Evolutionary conservation across 2,329 filamentous ascomycete species (phyloP).

Genomic region (Aurifilum marmelostoma): DNA sequence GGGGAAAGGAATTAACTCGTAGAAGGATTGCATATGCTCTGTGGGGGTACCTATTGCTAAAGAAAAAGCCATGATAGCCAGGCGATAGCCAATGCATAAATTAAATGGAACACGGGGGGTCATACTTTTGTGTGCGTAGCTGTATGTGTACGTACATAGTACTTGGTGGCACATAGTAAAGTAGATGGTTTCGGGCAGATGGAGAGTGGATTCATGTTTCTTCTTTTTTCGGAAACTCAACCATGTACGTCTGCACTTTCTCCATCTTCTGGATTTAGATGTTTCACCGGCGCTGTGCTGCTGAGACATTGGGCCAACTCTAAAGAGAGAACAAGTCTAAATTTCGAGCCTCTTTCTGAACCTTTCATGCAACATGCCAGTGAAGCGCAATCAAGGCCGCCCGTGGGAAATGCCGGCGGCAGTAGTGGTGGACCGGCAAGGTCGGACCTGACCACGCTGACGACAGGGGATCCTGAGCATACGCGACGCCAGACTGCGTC

Average conservation of each 20-base stretch:
- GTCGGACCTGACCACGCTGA: neutral
- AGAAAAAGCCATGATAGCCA: neutral
- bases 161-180: no score
- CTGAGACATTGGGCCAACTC: neutral
- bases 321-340: neutral
- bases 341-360: neutral
- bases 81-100: neutral
- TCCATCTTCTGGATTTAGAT: neutral
- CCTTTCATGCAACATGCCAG: neutral
- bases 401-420: neutral
- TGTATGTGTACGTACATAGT: no score
- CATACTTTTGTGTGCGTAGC: no score
- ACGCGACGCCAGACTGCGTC: neutral
- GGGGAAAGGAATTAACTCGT: neutral
- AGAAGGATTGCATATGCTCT: slow-evolving; percentile 1
- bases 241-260: no score
- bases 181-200: neutral
- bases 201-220: neutral
- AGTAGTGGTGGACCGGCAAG: neutral
- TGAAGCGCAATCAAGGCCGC: no score
- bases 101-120: neutral
- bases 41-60: neutral
- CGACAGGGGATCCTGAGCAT: neutral
- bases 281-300: neutral
- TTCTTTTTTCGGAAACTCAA: no score